phyloP scores from a whole-genome alignment of 805 yeast genomes.

The Candida andamanensis region DNA sequence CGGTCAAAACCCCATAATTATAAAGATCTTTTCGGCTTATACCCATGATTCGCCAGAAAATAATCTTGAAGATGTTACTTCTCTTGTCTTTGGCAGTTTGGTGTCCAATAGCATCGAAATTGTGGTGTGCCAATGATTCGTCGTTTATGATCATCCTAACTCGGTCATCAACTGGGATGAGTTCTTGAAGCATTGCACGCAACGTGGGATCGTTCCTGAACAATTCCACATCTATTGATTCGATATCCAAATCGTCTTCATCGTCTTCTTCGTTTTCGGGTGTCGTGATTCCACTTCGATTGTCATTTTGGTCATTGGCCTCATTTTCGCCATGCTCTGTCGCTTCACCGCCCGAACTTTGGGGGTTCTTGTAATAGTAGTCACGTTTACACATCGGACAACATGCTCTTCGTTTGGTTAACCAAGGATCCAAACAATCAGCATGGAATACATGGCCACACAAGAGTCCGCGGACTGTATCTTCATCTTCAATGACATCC shows the following conservation, averaged over 20 bases:
- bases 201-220: constrained; percentile 34
- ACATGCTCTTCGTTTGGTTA: constrained; percentile 66
- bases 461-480: constrained; percentile 62
- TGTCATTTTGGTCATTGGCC: constrained; percentile 1
- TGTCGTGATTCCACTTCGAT: background rate
- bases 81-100: constrained; percentile 31
- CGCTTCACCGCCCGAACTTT: background rate
- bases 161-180: constrained; percentile 37
- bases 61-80: constrained; percentile 22
- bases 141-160: constrained; percentile 38
- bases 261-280: constrained; percentile 2
- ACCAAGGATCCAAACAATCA: constrained; percentile 79
- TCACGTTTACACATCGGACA: constrained; percentile 82
- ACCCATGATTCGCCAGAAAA: constrained; percentile 58
- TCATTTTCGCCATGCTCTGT: constrained; percentile 2
- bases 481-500: constrained; percentile 58
- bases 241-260: constrained; percentile 12
- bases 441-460: constrained; percentile 84
- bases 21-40: constrained; percentile 43
- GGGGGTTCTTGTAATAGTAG: constrained; percentile 41
- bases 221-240: constrained; percentile 23
- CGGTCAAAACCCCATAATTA: constrained; percentile 42
- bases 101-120: constrained; percentile 43
- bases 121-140: constrained; percentile 23
- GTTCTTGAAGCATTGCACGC: constrained; percentile 32